Conservation (phyloP, 345 rosid genomes). For the Crucihimalaya himalaica region DNA sequence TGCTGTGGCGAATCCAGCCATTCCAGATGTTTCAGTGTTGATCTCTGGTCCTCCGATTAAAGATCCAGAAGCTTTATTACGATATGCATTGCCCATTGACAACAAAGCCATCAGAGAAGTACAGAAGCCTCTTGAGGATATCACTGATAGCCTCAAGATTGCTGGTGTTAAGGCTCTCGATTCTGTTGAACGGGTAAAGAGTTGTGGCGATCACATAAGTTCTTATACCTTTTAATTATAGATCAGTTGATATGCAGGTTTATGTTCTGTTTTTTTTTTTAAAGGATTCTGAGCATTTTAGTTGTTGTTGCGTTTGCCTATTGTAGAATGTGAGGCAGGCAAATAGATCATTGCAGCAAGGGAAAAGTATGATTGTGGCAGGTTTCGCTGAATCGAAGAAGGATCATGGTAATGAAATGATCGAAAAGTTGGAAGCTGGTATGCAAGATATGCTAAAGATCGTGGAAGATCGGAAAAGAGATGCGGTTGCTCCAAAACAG, state of each 20-base stretch:
- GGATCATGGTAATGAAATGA: constrained; percentile 74
- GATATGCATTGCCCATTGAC: constrained; percentile 88
- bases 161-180: constrained; percentile 90
- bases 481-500: constrained; percentile 86
- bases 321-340: constrained; percentile 92
- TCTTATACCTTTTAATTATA: background rate
- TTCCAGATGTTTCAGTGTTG: constrained; percentile 76
- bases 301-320: background rate
- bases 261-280: background rate
- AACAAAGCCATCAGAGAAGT: constrained; percentile 93
- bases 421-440: constrained; percentile 78
- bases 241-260: background rate
- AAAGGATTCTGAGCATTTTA: background rate
- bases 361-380: constrained; percentile 67
- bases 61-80: constrained; percentile 81
- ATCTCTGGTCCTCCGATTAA: constrained; percentile 97
- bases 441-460: constrained; percentile 85
- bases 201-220: background rate
- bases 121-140: constrained; percentile 94
- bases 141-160: constrained; percentile 86
- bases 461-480: constrained; percentile 87
- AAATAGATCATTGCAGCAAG: constrained; percentile 66
- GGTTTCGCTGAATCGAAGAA: constrained; percentile 91
- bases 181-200: constrained; percentile 83
- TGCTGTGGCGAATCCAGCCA: constrained; percentile 53